phyloP scores from a whole-genome alignment of 805 yeast species.

The Ogataea paradorogensis region DNA sequence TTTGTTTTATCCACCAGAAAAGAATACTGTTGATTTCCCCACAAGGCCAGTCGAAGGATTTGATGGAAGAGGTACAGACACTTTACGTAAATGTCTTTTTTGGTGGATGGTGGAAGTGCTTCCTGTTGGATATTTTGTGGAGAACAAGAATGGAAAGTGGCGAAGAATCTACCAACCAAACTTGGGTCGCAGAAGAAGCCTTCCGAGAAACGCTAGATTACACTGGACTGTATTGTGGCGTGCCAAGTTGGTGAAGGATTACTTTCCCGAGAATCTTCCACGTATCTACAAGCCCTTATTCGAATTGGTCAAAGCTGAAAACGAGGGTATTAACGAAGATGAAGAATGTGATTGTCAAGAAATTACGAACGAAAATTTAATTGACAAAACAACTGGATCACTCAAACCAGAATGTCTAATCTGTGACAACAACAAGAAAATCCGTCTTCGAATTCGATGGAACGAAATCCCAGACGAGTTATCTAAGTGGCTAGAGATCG shows the following conservation, averaged over 20 bases:
- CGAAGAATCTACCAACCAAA: slow-evolving; percentile 50
- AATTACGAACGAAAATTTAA: slow-evolving; percentile 19
- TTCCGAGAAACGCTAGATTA: slow-evolving; percentile 43
- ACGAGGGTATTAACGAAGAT: neutral
- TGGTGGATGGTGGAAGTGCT: slow-evolving; percentile 67
- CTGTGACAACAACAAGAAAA: neutral
- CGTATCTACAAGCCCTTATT: slow-evolving; percentile 26
- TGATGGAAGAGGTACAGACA: slow-evolving; percentile 40
- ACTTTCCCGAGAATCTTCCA: slow-evolving; percentile 46
- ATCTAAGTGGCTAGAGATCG: slow-evolving; percentile 15
- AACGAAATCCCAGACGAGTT: slow-evolving; percentile 35
- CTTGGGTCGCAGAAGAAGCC: slow-evolving; percentile 48
- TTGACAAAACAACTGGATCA: slow-evolving; percentile 21
- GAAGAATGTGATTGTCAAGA: slow-evolving; percentile 10
- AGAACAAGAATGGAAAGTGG: slow-evolving; percentile 50
- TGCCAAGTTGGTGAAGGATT: slow-evolving; percentile 43
- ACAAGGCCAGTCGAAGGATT: slow-evolving; percentile 22
- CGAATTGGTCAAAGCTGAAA: slow-evolving; percentile 8
- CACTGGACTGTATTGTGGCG: slow-evolving; percentile 70
- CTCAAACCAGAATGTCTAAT: slow-evolving; percentile 13
- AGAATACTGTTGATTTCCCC: slow-evolving; percentile 23
- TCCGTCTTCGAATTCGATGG: slow-evolving; percentile 31
- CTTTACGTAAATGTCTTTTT: slow-evolving; percentile 28
- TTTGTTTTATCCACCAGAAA: slow-evolving; percentile 15
- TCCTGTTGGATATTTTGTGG: slow-evolving; percentile 55